These are phyloP conservation scores for Rutstroemia sp. DNA, from an alignment of 2,329 filamentous ascomycete species.

Conservation along the genomic window DNA sequence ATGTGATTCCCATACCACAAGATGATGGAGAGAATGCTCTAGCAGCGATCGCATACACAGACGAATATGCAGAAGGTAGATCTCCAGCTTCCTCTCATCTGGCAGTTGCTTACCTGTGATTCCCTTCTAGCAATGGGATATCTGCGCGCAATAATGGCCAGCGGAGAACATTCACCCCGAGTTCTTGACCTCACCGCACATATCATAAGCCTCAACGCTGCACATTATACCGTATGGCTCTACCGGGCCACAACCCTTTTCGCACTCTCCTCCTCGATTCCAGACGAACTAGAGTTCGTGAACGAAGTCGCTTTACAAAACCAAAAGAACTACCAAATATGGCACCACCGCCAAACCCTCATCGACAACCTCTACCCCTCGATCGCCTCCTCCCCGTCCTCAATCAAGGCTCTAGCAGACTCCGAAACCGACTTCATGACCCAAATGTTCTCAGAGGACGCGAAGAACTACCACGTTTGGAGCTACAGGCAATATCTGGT, in stretches of 20 bases:
- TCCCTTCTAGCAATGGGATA: slow-evolving; percentile 67
- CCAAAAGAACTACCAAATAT: slow-evolving; percentile 99
- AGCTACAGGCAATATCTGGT: slow-evolving; percentile 76
- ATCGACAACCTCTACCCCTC: slow-evolving; percentile 50
- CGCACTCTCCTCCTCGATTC: slow-evolving; percentile 38
- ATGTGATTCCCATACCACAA: slow-evolving; percentile 74
- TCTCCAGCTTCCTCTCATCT: not conserved
- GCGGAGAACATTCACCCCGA: slow-evolving; percentile 73
- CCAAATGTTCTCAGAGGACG: slow-evolving; percentile 74
- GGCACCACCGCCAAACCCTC: slow-evolving; percentile 66
- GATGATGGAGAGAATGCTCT: slow-evolving; percentile 78
- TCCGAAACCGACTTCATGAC: slow-evolving; percentile 71
- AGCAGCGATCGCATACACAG: slow-evolving; percentile 85
- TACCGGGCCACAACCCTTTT: slow-evolving; percentile 79
- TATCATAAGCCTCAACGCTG: slow-evolving; percentile 88
- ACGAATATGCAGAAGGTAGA: slow-evolving; percentile 74
- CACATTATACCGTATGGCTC: slow-evolving; percentile 98
- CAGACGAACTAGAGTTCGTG: slow-evolving; percentile 70
- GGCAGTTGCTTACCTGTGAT: not conserved
- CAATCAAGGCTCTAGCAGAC: slow-evolving; percentile 48
- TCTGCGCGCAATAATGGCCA: slow-evolving; percentile 86
- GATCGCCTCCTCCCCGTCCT: slow-evolving; percentile 51
- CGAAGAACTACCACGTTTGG: slow-evolving; percentile 99
- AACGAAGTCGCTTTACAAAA: slow-evolving; percentile 75
- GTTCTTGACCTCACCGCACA: slow-evolving; percentile 77